Percentiles rank a stretch among this genome's conserved stretches.
These are phyloP conservation scores for Adiantum capillusveneris DNA, from an alignment of 75 land plant genomes.

Conservation along the genomic window DNA sequence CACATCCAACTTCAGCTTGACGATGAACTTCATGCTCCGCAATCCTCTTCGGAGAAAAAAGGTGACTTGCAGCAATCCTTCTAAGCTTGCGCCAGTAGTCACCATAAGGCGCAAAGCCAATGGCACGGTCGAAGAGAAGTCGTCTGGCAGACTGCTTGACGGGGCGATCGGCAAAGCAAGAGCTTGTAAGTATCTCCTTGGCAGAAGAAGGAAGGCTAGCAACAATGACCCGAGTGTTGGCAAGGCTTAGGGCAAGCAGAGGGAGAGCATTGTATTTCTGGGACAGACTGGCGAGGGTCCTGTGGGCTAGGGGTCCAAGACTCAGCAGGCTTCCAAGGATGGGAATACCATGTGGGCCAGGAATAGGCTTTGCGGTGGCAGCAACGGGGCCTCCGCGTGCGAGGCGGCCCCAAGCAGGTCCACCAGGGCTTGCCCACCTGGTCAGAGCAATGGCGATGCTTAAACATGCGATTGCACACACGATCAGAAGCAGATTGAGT, in stretches of 20 bases:
- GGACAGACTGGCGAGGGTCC: conserved; percentile 36
- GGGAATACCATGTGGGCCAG: conserved; percentile 53
- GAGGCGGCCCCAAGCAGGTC: conserved; percentile 45
- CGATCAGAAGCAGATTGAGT: too few relatives aligned
- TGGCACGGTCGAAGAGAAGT: conserved; percentile 65
- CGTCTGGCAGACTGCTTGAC: conserved; percentile 60
- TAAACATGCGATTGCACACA: too few relatives aligned
- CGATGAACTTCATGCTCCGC: conserved; percentile 24
- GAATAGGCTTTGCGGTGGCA: conserved; percentile 7
- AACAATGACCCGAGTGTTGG: conserved; percentile 39
- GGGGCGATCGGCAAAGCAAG: conserved; percentile 59
- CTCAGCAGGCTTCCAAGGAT: conserved; percentile 35
- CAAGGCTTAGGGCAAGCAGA: conserved; percentile 56
- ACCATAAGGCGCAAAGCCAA: conserved; percentile 71
- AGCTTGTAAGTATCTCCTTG: conserved; percentile 44
- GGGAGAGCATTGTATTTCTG: conserved; percentile 12
- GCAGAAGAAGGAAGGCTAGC: conserved; percentile 52
- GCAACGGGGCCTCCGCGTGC: background rate
- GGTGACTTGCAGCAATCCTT: conserved; percentile 48
- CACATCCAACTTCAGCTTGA: conserved; percentile 9
- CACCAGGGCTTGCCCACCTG: conserved; percentile 43
- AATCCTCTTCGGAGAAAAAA: conserved; percentile 49
- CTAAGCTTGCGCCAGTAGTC: conserved; percentile 61
- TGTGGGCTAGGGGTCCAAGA: conserved; percentile 43
- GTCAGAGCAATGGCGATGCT: background rate